Percentiles rank a stretch among this genome's conserved stretches.
Evolutionary conservation across 495 filamentous ascomycete species (phyloP).

Genomic region (Penicillium riverlandense): DNA sequence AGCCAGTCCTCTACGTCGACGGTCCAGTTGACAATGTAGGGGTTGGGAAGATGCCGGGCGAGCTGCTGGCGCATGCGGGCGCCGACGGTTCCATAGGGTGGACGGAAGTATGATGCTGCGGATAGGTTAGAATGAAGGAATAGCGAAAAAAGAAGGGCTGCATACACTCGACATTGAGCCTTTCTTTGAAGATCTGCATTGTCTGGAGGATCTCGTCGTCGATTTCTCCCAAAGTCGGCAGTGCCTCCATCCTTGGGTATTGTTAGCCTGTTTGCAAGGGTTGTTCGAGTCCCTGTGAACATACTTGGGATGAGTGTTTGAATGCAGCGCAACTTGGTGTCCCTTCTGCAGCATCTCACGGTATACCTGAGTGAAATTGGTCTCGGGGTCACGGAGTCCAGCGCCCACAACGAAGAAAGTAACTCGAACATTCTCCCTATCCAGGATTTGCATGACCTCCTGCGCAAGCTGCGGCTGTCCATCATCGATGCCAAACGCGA

Average conservation of each 20-base stretch:
- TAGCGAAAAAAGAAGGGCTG: not conserved
- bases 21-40: conserved; percentile 64
- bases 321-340: conserved; percentile 71
- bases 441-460: conserved; percentile 57
- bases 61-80: conserved; percentile 62
- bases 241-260: conserved; percentile 49
- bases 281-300: not conserved
- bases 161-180: conserved; percentile 40
- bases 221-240: conserved; percentile 49
- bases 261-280: not conserved
- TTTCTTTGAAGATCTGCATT: conserved; percentile 46
- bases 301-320: conserved; percentile 63
- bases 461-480: conserved; percentile 57
- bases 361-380: conserved; percentile 59
- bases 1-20: conserved; percentile 77
- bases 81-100: conserved; percentile 69
- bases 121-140: not conserved
- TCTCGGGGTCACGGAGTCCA: conserved; percentile 50
- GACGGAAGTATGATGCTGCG: conserved; percentile 59
- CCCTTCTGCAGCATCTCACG: conserved; percentile 55
- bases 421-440: conserved; percentile 55
- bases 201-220: conserved; percentile 65
- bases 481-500: conserved; percentile 79
- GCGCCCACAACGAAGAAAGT: conserved; percentile 76
- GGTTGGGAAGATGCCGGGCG: conserved; percentile 39